phyloP scores from a whole-genome alignment of 192 early-diverging fungal genomes.

The Dissophora globulifera region DNA sequence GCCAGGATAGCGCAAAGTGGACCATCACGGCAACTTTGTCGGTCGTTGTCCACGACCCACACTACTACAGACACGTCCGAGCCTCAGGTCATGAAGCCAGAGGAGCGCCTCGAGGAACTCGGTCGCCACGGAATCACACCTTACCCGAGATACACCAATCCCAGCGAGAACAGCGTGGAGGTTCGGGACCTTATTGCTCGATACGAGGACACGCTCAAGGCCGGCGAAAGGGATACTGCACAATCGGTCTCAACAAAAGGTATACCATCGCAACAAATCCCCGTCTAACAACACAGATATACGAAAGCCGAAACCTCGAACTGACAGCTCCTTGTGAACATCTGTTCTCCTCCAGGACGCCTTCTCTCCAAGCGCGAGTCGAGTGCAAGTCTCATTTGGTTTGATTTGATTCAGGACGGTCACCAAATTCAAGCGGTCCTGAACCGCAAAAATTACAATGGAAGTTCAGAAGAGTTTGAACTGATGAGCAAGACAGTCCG shows the following conservation, averaged over 20 bases:
- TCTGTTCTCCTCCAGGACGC: slow-evolving; percentile 57
- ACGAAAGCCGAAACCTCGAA: too few species aligned
- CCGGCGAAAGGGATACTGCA: slow-evolving; percentile 22
- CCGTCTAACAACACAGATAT: too few species aligned
- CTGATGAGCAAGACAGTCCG: slow-evolving; percentile 56
- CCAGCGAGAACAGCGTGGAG: slow-evolving; percentile 2
- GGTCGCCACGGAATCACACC: slow-evolving; percentile 14
- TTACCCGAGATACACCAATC: slow-evolving; percentile 40
- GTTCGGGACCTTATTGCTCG: slow-evolving; percentile 22
- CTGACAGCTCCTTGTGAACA: not conserved
- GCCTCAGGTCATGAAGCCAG: slow-evolving; percentile 13
- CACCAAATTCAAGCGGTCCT: slow-evolving; percentile 73
- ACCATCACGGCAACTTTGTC: not conserved
- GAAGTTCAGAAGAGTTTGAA: slow-evolving; percentile 55
- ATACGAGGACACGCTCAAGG: slow-evolving; percentile 18
- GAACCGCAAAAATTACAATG: slow-evolving; percentile 58
- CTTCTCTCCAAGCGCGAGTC: slow-evolving; percentile 75
- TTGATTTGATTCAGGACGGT: slow-evolving; percentile 72
- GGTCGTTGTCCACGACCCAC: not conserved
- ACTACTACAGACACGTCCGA: not conserved
- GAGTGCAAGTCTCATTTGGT: slow-evolving; percentile 78
- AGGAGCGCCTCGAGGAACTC: slow-evolving; percentile 32
- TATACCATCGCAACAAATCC: too few species aligned
- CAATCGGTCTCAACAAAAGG: slow-evolving; percentile 33
- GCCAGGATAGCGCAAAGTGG: not conserved